Evolutionary conservation across 768 basidiomycete species (phyloP).

Genomic region (Tulasnella sp.): DNA sequence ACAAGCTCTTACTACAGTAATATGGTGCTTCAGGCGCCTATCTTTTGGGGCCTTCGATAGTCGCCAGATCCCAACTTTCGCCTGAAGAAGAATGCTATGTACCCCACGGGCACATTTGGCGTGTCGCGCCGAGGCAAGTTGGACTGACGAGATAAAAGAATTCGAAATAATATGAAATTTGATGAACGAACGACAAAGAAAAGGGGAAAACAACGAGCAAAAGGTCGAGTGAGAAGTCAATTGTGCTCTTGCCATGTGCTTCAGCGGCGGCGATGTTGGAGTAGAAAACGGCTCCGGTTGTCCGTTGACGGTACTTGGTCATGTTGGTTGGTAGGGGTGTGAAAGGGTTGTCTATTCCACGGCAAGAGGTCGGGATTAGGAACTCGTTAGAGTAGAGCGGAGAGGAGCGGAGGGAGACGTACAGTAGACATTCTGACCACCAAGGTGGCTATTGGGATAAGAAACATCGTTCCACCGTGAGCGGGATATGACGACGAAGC

Average conservation of each 20-base stretch:
- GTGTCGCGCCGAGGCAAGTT: no score
- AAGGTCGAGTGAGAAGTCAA: not conserved
- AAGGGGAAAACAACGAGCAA: no score
- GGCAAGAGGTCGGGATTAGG: not conserved
- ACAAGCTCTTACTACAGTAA: no score
- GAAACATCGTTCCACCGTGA: not conserved
- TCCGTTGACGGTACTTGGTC: slow-evolving; percentile 9
- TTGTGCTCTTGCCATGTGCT: slow-evolving; percentile 8
- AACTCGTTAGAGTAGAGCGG: not conserved
- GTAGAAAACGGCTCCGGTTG: slow-evolving; percentile 14
- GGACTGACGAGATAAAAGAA: no score
- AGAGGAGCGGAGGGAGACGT: not conserved
- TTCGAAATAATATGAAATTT: no score
- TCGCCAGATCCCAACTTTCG: no score
- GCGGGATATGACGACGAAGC: not conserved
- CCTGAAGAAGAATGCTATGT: no score
- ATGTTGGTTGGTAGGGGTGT: slow-evolving; percentile 10
- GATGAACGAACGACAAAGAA: no score
- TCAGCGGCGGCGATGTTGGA: slow-evolving; percentile 8
- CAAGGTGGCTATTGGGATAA: slow-evolving; percentile 31
- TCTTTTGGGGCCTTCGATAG: no score
- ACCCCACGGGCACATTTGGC: no score
- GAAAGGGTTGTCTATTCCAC: slow-evolving; percentile 11
- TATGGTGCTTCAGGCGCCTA: no score
- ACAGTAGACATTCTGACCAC: slow-evolving; percentile 19